A percentile compares a stretch with the other conserved stretches of the same genome.
These are phyloP conservation scores for Capsicum pubescens DNA, from an alignment of 257 asterid species.

Conservation along the genomic window DNA sequence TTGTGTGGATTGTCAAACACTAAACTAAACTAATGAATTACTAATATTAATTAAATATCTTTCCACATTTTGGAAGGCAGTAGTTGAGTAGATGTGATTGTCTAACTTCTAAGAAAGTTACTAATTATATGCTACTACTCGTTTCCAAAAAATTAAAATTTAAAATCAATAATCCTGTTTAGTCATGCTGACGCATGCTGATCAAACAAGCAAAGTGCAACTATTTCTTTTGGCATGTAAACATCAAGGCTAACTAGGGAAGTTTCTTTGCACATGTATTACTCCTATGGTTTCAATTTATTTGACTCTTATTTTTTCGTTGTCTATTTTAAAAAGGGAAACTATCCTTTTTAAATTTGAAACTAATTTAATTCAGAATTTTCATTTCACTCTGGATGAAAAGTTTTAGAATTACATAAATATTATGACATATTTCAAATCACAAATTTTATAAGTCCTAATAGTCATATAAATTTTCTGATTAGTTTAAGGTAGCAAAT, in stretches of 20 bases:
- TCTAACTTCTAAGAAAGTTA: constrained; percentile 38
- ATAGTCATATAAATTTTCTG: neutral
- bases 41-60: neutral
- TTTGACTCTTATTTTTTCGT: neutral
- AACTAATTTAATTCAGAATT: neutral
- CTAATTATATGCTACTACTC: constrained; percentile 14
- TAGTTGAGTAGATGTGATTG: constrained; percentile 33
- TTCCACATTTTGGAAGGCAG: constrained; percentile 23
- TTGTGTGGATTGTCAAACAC: constrained; percentile 22
- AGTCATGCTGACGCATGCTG: neutral
- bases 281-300: neutral
- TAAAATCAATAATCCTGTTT: neutral
- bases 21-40: constrained; percentile 11
- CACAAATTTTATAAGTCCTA: neutral
- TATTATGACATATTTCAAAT: neutral
- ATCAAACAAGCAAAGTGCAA: neutral
- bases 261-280: neutral
- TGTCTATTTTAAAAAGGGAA: neutral
- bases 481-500: neutral
- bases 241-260: neutral
- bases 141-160: neutral
- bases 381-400: neutral
- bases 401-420: neutral
- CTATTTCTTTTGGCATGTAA: neutral
- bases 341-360: neutral